Evolutionary conservation across 768 basidiomycete genomes (phyloP), one percentile per base, ranked within the genome.

Genomic region (Lentinula boryana): DNA sequence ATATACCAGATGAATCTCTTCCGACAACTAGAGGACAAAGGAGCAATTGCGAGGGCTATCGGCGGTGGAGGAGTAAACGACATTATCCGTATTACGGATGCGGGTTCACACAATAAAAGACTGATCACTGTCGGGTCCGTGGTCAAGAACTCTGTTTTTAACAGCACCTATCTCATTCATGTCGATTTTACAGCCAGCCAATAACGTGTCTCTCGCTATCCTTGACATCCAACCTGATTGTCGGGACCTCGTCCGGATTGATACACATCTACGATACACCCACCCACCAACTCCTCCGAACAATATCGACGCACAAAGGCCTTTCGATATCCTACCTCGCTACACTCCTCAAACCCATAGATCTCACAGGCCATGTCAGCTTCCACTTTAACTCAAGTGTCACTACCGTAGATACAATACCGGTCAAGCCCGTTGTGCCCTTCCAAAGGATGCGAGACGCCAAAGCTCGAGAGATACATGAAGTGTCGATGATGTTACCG

Each of bases 201-300:
- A 80, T 98, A 62, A 86, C 88, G 6, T 73, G 85, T 1, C 75
- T 98, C 13, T 72, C 86, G 4, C 84, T 96, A 51, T 97, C 96
- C 0, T 67, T 91, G 27, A 90, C 89, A 10, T 83, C 91, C 2
- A 79, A 89, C 46, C 83, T 99, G 10, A 73, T 98, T n/a, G 84
- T 85, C 35, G 95, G 96, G 21, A 95, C 93, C 0, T 70, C 81
- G 2, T 71, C 80, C 1, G 93, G 93, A 2, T 69, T 84, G 12
- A 82, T 98, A 54, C 82, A 92, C 60, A 71, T 94, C 41, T 93
- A 95, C 70, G 91, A 97, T 63, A 82, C 96, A 33, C 85, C 92
- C 1, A 96, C 96, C 0, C 92, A 95, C 68, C 95, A 98, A 69
- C 84, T 86, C 32, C 76, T 97, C 31, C 89, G 95, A 50, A 88